Evolutionary conservation across 805 yeast genomes (phyloP).

Genomic region (Wickerhamomyces chaumierensis): DNA sequence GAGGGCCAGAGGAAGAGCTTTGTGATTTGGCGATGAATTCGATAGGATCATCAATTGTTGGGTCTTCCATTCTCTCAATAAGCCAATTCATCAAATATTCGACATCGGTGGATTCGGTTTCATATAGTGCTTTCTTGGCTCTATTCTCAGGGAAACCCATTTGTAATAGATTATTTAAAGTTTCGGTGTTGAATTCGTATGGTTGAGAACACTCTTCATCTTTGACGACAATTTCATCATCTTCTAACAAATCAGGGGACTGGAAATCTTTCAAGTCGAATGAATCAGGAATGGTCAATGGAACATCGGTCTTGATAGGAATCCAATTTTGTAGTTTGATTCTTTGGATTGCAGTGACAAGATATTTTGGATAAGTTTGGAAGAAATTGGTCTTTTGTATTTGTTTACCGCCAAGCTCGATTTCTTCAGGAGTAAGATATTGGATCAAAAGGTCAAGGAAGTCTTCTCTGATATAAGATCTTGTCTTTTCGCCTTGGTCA

Average conservation of each 20-base stretch:
- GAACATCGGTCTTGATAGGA: slow-evolving; percentile 72
- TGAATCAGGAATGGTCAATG: slow-evolving; percentile 39
- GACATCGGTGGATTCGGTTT: slow-evolving; percentile 51
- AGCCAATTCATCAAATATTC: slow-evolving; percentile 89
- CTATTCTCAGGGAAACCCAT: slow-evolving; percentile 86
- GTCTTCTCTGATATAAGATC: slow-evolving; percentile 28
- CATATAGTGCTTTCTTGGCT: slow-evolving; percentile 52
- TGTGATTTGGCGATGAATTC: slow-evolving; percentile 4
- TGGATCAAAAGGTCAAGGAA: slow-evolving; percentile 33
- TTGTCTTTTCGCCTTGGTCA: slow-evolving; percentile 33
- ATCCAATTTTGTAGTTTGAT: slow-evolving; percentile 84
- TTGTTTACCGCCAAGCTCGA: slow-evolving; percentile 30
- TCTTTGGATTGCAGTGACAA: slow-evolving; percentile 67
- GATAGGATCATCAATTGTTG: slow-evolving; percentile 49
- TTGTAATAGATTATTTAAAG: slow-evolving; percentile 41
- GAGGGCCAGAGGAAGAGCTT: slow-evolving; percentile 3
- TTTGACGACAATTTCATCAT: slow-evolving; percentile 23
- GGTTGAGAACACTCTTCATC: slow-evolving; percentile 9
- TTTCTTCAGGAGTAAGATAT: slow-evolving; percentile 41
- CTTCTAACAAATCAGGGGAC: slow-evolving; percentile 29
- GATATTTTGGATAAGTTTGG: slow-evolving; percentile 54
- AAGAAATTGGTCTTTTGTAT: slow-evolving; percentile 28
- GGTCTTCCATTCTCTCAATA: slow-evolving; percentile 79
- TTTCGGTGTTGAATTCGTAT: slow-evolving; percentile 18
- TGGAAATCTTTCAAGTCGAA: slow-evolving; percentile 37